phyloP scores from a whole-genome alignment of 2,329 filamentous ascomycete genomes.

The Aspergillus quadrilineatus region DNA sequence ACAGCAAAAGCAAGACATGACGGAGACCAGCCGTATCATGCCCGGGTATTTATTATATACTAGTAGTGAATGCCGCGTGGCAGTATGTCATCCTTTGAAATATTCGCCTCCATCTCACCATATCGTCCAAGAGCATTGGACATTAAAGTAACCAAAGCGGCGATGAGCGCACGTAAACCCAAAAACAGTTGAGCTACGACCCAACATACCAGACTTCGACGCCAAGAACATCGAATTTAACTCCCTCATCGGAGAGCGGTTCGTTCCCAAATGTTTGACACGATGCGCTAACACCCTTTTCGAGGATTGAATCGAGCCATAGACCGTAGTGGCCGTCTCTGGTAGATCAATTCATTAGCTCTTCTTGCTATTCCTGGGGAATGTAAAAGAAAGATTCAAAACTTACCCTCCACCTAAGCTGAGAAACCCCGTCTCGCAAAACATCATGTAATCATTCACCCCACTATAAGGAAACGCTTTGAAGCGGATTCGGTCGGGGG shows the following conservation, averaged over 20 bases:
- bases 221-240: constrained; percentile 85
- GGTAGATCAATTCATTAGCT: neutral
- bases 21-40: constrained; percentile 14
- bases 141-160: too few species aligned
- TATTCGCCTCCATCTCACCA: neutral
- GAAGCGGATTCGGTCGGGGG: constrained; percentile 79
- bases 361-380: neutral
- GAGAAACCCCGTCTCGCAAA: constrained; percentile 81
- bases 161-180: neutral
- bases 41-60: constrained; percentile 14
- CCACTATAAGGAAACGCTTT: constrained; percentile 97
- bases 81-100: neutral
- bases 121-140: neutral
- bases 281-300: constrained; percentile 76
- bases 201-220: constrained; percentile 95
- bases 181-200: neutral
- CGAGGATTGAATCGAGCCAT: constrained; percentile 85
- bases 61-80: neutral
- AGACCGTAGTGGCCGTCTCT: constrained; percentile 84
- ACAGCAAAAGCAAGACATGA: constrained; percentile 4
- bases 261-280: constrained; percentile 96
- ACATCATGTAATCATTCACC: constrained; percentile 94
- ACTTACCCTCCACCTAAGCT: constrained; percentile 76
- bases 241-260: constrained; percentile 84
- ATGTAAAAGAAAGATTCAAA: neutral